Conservation (phyloP, 768 basidiomycete genomes). For the Dictyophora rubrovolvata region DNA sequence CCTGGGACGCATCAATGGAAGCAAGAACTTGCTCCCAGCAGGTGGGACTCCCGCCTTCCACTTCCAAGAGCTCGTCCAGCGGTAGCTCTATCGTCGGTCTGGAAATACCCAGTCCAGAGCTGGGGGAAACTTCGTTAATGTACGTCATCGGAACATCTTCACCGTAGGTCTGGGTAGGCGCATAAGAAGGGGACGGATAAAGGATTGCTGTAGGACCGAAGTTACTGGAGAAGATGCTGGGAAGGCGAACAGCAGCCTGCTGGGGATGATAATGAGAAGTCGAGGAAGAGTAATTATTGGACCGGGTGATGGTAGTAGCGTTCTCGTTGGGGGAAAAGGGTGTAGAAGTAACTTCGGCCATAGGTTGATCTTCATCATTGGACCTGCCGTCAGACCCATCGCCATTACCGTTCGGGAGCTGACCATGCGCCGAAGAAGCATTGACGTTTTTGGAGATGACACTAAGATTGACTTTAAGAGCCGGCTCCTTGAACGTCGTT, state of each 20-base stretch:
- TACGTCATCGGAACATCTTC: constrained; percentile 45
- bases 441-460: not conserved
- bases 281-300: too few species aligned
- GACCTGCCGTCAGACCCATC: constrained; percentile 10
- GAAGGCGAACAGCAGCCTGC: constrained; percentile 47
- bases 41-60: constrained; percentile 26
- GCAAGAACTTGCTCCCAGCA: constrained; percentile 2
- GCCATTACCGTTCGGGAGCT: constrained; percentile 2
- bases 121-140: constrained; percentile 29
- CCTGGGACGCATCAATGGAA: constrained; percentile 1
- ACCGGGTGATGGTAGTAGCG: constrained; percentile 22
- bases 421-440: not conserved
- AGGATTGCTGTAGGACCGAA: constrained; percentile 74
- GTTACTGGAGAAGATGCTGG: constrained; percentile 59
- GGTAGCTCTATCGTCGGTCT: constrained; percentile 81
- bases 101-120: constrained; percentile 44
- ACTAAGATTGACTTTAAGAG: constrained; percentile 7
- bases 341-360: constrained; percentile 12
- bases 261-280: constrained; percentile 1
- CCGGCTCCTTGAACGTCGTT: constrained; percentile 47
- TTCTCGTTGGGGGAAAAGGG: constrained; percentile 13
- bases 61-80: constrained; percentile 68
- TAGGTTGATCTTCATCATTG: constrained; percentile 27
- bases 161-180: constrained; percentile 65
- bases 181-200: constrained; percentile 54